Conservation (phyloP, 2,329 filamentous ascomycete genomes). For the Tolypocladium capitatum region DNA sequence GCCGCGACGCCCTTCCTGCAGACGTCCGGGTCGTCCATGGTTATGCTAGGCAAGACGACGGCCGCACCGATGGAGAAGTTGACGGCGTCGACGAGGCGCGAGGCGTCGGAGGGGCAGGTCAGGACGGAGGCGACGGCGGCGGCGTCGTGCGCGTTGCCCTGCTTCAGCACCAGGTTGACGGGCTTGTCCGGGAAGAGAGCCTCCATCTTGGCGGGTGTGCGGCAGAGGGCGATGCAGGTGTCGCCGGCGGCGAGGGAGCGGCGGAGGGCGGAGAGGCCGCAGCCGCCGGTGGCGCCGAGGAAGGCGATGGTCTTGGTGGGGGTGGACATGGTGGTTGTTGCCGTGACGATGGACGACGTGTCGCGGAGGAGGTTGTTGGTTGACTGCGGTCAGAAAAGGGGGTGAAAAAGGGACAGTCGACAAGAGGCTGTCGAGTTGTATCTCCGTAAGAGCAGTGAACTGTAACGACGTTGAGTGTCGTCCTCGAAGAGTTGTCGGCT, state of each 20-base stretch:
- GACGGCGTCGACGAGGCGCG: conserved; percentile 23
- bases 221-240: conserved; percentile 26
- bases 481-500: too few species aligned
- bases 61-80: conserved; percentile 25
- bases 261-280: conserved; percentile 23
- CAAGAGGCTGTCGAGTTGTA: too few species aligned
- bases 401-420: too few species aligned
- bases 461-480: too few species aligned
- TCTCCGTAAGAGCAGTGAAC: too few species aligned
- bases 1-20: conserved; percentile 23
- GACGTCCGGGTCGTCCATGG: conserved; percentile 24
- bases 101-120: conserved; percentile 9
- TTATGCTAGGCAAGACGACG: conserved; percentile 12
- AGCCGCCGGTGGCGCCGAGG: conserved; percentile 30
- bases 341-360: too few species aligned
- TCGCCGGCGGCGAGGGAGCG: conserved; percentile 22
- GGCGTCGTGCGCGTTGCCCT: conserved; percentile 24
- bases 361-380: too few species aligned
- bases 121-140: conserved; percentile 20
- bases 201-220: conserved; percentile 26
- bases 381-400: too few species aligned
- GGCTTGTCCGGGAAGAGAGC: conserved; percentile 14
- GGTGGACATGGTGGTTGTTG: conserved; percentile 6
- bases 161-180: conserved; percentile 21
- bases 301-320: conserved; percentile 15